A percentile compares a stretch with the other conserved stretches of the same genome.
phyloP scores from a whole-genome alignment of 441 rosid species.

The Arabidopsis lyrata region DNA sequence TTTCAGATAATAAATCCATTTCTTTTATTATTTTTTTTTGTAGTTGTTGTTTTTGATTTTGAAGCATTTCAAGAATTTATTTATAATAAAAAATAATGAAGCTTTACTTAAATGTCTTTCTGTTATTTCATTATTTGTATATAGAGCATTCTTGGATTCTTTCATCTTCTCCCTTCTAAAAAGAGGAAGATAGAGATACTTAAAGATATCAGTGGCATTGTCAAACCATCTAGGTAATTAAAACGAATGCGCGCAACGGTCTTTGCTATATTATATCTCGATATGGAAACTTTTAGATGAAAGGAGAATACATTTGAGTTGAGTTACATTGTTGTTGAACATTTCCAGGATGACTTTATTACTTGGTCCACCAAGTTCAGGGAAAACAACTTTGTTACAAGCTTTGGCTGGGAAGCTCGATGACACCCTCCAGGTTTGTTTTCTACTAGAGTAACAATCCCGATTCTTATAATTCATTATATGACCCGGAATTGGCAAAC shows the following conservation, averaged over 20 bases:
- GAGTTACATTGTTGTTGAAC: conserved; percentile 4
- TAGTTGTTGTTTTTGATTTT: no score
- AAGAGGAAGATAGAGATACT: conserved; percentile 71
- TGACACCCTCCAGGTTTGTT: conserved; percentile 58
- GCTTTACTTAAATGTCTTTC: conserved; percentile 12
- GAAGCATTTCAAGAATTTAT: not conserved
- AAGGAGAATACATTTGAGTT: not conserved
- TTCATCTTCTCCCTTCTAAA: conserved; percentile 68
- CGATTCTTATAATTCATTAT: not conserved
- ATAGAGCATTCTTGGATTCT: conserved; percentile 59
- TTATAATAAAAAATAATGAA: not conserved
- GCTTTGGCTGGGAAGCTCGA: conserved; percentile 86
- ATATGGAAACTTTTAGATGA: not conserved
- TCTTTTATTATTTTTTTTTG: no score
- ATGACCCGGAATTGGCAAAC: conserved; percentile 26
- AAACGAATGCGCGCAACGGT: not conserved
- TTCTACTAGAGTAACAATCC: conserved; percentile 3
- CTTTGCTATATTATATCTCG: conserved; percentile 3
- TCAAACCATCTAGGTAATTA: conserved; percentile 82
- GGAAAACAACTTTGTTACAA: conserved; percentile 76
- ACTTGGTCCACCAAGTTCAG: conserved; percentile 90
- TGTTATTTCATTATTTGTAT: conserved; percentile 1
- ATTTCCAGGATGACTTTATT: conserved; percentile 77
- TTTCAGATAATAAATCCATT: no score
- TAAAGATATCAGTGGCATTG: conserved; percentile 64